Base-by-base conservation (phyloP, 2,329 filamentous ascomycete species). In the Ophiosphaerella narmari region DNA sequence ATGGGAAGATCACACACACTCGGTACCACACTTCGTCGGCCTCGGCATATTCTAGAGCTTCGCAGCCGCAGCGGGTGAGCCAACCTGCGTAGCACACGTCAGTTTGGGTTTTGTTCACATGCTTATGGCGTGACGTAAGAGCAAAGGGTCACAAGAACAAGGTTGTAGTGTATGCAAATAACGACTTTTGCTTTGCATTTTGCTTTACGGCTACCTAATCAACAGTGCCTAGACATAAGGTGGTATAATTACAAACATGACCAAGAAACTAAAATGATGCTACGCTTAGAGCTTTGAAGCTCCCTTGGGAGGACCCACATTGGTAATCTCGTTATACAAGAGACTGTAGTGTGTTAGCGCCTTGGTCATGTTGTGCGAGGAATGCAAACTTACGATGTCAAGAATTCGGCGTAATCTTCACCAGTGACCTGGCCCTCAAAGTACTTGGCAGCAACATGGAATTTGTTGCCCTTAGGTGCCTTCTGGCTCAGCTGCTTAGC, bases 371-470 rank as follows among this genome's bases (percentile, higher is more conserved):
- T 26, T 45, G 18, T 34, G 5, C 34, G 36, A 21, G 18, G 7
- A n/a, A 23, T 8, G 11, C 18, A 21, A 47, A 78, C 87, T 82
- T 80, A 90, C 86, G 82, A 80, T 58, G 91, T 97, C 79, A 99
- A 77, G 79, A 97, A 97, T 75, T 99, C 94, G 11, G 92, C 91
- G 74, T 97, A 97, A 63, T 97, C 92, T 80, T 97, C 94, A 48
- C 94, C 94, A 3, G 93, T 97, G 50, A 97, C 89, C 81, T 99
- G 94, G 39, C 85, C 80, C 31, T 90, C 86, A 70, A 97, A 97
- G 78, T 97, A 97, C 76, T 96, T 88, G 1, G 90, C 90, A 1
- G 94, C 94, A 45, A 96, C 82, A 52, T 88, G 85, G 78, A 82
- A 97, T 81, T 97, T 97, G 81, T 97, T 94, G 49, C 91, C 91